Evolutionary conservation across 345 rosid species (phyloP).

Genomic region (Rhizophora mangle): DNA sequence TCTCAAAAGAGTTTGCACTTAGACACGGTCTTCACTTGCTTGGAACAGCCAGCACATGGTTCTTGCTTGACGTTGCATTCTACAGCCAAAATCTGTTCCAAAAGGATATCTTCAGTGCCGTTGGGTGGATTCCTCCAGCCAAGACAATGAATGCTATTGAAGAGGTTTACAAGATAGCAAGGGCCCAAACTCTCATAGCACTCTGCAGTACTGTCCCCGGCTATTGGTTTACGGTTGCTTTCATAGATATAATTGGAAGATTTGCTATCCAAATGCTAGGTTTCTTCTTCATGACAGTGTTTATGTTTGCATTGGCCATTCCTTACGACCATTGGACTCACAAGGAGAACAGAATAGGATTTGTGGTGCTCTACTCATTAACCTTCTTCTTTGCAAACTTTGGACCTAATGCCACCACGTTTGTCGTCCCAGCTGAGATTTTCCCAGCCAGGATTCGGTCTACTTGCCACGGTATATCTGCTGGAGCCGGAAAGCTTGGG

Average conservation of each 20-base stretch:
- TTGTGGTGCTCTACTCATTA: slow-evolving; percentile 43
- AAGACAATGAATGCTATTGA: slow-evolving; percentile 57
- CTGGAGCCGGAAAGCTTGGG: slow-evolving; percentile 62
- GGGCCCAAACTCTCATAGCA: slow-evolving; percentile 55
- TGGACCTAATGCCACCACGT: slow-evolving; percentile 68
- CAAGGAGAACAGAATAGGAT: slow-evolving; percentile 30
- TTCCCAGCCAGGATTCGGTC: slow-evolving; percentile 61
- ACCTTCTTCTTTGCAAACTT: slow-evolving; percentile 64
- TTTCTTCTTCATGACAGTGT: slow-evolving; percentile 58
- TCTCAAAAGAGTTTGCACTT: slow-evolving; percentile 42
- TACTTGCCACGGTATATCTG: slow-evolving; percentile 62
- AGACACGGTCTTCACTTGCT: slow-evolving; percentile 66
- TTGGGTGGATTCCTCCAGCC: slow-evolving; percentile 38
- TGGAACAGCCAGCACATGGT: slow-evolving; percentile 69
- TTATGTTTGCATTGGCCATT: slow-evolving; percentile 44
- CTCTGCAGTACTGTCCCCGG: slow-evolving; percentile 64
- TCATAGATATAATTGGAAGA: slow-evolving; percentile 58
- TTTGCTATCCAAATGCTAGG: slow-evolving; percentile 63
- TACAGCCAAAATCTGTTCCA: slow-evolving; percentile 64
- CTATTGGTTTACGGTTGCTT: slow-evolving; percentile 68
- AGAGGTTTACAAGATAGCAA: slow-evolving; percentile 48
- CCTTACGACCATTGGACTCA: slow-evolving; percentile 8
- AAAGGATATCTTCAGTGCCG: slow-evolving; percentile 59
- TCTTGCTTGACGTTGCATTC: slow-evolving; percentile 67
- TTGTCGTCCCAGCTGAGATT: slow-evolving; percentile 61